Evolutionary conservation across 2,329 filamentous ascomycete genomes (phyloP).

Genomic region (Gliomastix tumulicola): DNA sequence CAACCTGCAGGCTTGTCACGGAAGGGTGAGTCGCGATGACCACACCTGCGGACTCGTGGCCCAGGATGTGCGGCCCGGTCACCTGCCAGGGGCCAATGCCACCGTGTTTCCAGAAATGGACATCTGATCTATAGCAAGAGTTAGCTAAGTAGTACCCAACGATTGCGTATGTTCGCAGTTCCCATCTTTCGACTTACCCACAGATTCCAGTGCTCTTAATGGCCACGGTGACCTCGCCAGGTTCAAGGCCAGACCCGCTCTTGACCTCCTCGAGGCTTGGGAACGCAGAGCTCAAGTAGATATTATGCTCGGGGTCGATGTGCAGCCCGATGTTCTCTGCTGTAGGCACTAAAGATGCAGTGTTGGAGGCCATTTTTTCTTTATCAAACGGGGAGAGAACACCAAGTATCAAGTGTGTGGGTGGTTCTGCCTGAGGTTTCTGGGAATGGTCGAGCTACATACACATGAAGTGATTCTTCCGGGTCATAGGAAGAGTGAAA

Average conservation of each 20-base stretch:
- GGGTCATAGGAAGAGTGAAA: too few relatives aligned
- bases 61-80: constrained; percentile 56
- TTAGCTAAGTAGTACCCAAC: too few relatives aligned
- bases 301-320: background rate
- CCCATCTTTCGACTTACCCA: too few relatives aligned
- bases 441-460: too few relatives aligned
- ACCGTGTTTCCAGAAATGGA: constrained; percentile 63
- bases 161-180: too few relatives aligned
- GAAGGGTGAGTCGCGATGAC: constrained; percentile 22
- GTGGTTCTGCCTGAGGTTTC: too few relatives aligned
- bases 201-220: background rate
- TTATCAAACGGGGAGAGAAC: too few relatives aligned
- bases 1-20: constrained; percentile 12
- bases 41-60: constrained; percentile 57
- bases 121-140: constrained; percentile 44
- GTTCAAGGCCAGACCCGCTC: background rate
- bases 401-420: too few relatives aligned
- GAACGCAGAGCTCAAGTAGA: background rate
- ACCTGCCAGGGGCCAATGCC: constrained; percentile 56
- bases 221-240: background rate
- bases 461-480: too few relatives aligned
- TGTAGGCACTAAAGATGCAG: background rate
- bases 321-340: background rate
- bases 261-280: background rate
- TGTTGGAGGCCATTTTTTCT: background rate